A percentile compares a stretch with the other conserved stretches of the same genome.
These are phyloP conservation scores for Fonsecaea erecta DNA, from an alignment of 2,329 filamentous ascomycete species.

Conservation along the genomic window DNA sequence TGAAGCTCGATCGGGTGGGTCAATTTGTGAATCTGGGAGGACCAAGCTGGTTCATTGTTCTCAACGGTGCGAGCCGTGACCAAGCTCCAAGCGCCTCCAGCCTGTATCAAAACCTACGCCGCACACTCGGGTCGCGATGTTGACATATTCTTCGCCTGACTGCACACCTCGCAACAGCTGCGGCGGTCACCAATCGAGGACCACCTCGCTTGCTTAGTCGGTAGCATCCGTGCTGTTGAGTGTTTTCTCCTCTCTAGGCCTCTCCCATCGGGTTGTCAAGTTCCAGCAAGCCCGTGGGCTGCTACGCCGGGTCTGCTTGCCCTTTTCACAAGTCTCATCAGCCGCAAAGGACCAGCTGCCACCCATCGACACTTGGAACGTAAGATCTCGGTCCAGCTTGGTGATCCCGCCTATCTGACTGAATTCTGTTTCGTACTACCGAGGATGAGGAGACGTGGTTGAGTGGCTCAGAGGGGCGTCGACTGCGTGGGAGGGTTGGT, in stretches of 20 bases:
- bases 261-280: neutral
- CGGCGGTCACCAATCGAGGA: neutral
- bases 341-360: neutral
- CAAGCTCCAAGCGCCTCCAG: neutral
- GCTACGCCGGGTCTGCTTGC: neutral
- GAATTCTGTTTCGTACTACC: neutral
- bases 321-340: neutral
- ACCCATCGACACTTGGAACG: neutral
- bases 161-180: neutral
- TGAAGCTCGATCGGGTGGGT: neutral
- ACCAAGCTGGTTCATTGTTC: neutral
- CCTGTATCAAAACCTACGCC: neutral
- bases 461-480: neutral
- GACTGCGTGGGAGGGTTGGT: neutral
- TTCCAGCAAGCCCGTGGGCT: neutral
- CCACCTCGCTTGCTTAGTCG: neutral
- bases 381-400: neutral
- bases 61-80: neutral
- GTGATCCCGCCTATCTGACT: neutral
- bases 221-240: neutral
- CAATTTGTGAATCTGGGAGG: slow-evolving; percentile 1
- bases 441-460: neutral
- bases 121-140: neutral
- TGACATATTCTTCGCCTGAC: neutral
- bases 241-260: neutral